Evolutionary conservation across 148 eudicot genomes (phyloP).

Genomic region (Linanthus parryae): DNA sequence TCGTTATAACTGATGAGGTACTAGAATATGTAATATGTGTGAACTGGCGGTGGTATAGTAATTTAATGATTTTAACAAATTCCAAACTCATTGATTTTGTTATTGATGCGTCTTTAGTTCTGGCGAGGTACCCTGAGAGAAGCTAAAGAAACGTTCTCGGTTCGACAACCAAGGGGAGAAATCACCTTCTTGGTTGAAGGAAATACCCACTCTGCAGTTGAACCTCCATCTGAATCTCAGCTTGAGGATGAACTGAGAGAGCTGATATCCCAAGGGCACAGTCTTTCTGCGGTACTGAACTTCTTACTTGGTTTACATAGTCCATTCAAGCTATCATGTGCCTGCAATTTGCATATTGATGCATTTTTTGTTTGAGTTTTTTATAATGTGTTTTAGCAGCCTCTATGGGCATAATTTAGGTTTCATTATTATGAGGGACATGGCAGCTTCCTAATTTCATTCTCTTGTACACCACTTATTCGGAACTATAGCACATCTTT

Average conservation of each 20-base stretch:
- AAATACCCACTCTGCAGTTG: slow-evolving; percentile 27
- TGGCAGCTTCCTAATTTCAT: too few species aligned
- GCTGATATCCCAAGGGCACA: slow-evolving; percentile 73
- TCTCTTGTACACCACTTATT: too few species aligned
- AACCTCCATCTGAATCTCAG: slow-evolving; percentile 60
- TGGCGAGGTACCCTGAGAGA: slow-evolving; percentile 88
- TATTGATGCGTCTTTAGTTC: slow-evolving; percentile 40
- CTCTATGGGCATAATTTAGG: too few species aligned
- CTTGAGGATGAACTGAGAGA: slow-evolving; percentile 62
- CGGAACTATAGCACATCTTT: too few species aligned
- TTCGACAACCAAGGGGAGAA: slow-evolving; percentile 83
- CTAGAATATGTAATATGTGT: too few species aligned
- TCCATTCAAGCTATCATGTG: not conserved
- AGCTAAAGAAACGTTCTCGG: slow-evolving; percentile 58
- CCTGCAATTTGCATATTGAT: slow-evolving; percentile 1
- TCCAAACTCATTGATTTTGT: slow-evolving; percentile 3
- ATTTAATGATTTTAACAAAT: not conserved
- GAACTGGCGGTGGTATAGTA: too few species aligned
- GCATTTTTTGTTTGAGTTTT: slow-evolving; percentile 2
- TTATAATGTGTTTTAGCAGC: too few species aligned
- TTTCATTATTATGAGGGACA: too few species aligned
- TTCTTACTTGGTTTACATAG: not conserved
- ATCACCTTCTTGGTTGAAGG: slow-evolving; percentile 91
- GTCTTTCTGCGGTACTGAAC: slow-evolving; percentile 65
- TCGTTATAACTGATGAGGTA: too few species aligned